Percentiles rank a stretch among this genome's conserved stretches.
Conservation (phyloP, 768 basidiomycete genomes). For the Suillus occidentalis region DNA sequence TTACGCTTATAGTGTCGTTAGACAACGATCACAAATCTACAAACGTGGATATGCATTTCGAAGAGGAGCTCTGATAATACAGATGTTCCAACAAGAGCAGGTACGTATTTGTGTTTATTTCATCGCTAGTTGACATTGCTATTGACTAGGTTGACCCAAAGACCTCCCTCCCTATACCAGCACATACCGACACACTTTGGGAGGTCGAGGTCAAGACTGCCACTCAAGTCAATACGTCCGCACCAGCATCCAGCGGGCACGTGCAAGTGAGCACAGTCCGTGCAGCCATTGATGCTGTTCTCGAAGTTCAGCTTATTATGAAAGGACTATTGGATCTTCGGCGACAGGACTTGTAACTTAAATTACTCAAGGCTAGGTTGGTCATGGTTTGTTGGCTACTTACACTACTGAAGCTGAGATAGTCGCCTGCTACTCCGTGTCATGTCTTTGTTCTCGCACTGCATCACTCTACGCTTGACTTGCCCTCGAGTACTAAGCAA, state of each 20-base stretch:
- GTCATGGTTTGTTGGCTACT: neutral
- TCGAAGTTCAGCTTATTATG: constrained; percentile 82
- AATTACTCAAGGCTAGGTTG: constrained; percentile 6
- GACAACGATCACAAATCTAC: constrained; percentile 74
- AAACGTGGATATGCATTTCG: constrained; percentile 80
- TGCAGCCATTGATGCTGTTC: constrained; percentile 67
- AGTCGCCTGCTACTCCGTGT: neutral
- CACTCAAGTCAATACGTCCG: constrained; percentile 69
- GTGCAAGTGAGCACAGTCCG: constrained; percentile 71
- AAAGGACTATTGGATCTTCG: constrained; percentile 79
- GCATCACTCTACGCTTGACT: neutral
- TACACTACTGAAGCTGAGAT: neutral
- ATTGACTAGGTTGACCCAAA: constrained; percentile 64
- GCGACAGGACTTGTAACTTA: constrained; percentile 61
- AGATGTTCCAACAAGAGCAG: constrained; percentile 87
- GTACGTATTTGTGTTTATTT: constrained; percentile 33
- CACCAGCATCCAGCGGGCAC: constrained; percentile 23
- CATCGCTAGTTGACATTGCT: neutral
- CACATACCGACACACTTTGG: constrained; percentile 81
- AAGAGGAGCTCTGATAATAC: constrained; percentile 66
- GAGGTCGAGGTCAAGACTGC: constrained; percentile 88
- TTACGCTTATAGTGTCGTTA: constrained; percentile 18
- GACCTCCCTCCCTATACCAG: constrained; percentile 73
- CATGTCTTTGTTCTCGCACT: neutral
- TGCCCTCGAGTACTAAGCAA: neutral